Evolutionary conservation across 345 rosid species (phyloP).

Genomic region (Viola odorata): DNA sequence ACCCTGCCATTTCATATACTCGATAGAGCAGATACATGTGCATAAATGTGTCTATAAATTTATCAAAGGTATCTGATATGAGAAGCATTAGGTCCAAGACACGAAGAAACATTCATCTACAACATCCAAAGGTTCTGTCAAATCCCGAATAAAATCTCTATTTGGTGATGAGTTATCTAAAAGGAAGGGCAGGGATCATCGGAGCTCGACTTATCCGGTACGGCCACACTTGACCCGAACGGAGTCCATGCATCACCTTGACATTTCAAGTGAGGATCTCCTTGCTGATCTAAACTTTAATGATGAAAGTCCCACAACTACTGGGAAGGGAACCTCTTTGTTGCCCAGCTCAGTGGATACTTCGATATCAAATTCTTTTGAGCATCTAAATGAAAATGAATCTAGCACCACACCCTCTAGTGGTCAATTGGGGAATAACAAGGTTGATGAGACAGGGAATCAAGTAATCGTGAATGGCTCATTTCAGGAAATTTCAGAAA

Average conservation of each 20-base stretch:
- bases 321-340: slow-evolving; percentile 15
- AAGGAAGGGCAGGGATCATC: slow-evolving; percentile 46
- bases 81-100: slow-evolving; percentile 34
- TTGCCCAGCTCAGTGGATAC: slow-evolving; percentile 23
- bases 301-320: slow-evolving; percentile 13
- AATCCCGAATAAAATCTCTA: slow-evolving; percentile 53
- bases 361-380: slow-evolving; percentile 18
- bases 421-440: slow-evolving; percentile 1
- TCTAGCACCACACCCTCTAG: neutral
- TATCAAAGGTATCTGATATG: slow-evolving; percentile 15
- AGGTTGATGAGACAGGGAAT: slow-evolving; percentile 26
- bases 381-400: slow-evolving; percentile 26
- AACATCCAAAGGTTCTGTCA: slow-evolving; percentile 45
- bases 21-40: neutral
- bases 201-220: slow-evolving; percentile 47
- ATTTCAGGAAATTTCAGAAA: slow-evolving; percentile 14
- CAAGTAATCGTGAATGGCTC: slow-evolving; percentile 20
- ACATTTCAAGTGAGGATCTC: slow-evolving; percentile 18
- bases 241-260: slow-evolving; percentile 20
- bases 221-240: slow-evolving; percentile 20
- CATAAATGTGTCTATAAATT: no score
- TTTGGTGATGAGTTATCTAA: slow-evolving; percentile 47
- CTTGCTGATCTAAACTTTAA: slow-evolving; percentile 10
- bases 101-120: slow-evolving; percentile 22
- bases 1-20: neutral